phyloP scores from a whole-genome alignment of 495 filamentous ascomycete species.

The Saxispiralis lemnorum region DNA sequence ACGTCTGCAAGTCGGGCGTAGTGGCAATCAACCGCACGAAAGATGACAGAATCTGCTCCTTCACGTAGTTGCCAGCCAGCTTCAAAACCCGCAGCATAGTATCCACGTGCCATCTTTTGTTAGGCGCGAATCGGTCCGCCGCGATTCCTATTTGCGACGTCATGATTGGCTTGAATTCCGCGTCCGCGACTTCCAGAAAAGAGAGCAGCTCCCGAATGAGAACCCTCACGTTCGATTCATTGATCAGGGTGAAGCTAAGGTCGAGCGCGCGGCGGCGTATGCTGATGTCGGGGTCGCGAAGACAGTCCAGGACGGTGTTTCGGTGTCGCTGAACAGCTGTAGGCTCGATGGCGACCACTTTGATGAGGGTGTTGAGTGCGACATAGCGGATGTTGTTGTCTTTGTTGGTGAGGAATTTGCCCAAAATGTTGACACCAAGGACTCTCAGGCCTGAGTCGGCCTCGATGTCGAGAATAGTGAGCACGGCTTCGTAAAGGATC shows the following conservation, averaged over 20 bases:
- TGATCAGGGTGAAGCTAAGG: constrained; percentile 93
- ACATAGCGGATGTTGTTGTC: constrained; percentile 99
- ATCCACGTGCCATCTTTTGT: constrained; percentile 95
- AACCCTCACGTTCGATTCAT: constrained; percentile 85
- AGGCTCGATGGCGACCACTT: constrained; percentile 93
- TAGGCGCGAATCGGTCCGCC: constrained; percentile 85
- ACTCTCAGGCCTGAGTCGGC: constrained; percentile 87
- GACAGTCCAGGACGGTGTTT: constrained; percentile 90
- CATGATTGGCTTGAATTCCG: constrained; percentile 96
- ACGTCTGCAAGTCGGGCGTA: constrained; percentile 83
- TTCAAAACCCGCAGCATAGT: constrained; percentile 92
- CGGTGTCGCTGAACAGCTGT: constrained; percentile 94
- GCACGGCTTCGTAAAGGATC: constrained; percentile 91
- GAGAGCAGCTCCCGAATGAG: constrained; percentile 81
- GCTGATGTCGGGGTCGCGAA: constrained; percentile 96
- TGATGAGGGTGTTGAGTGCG: constrained; percentile 89
- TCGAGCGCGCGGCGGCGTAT: constrained; percentile 88
- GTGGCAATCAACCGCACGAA: constrained; percentile 93
- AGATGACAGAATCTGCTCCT: constrained; percentile 91
- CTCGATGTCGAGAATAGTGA: constrained; percentile 95
- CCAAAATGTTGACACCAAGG: constrained; percentile 90
- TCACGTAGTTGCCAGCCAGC: constrained; percentile 87
- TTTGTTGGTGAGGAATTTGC: constrained; percentile 91
- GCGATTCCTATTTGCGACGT: constrained; percentile 94
- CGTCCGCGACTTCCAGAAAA: constrained; percentile 90